Evolutionary conservation across 345 rosid genomes (phyloP), one percentile per base, ranked within the genome.

Genomic region (Limnanthes douglasii): DNA sequence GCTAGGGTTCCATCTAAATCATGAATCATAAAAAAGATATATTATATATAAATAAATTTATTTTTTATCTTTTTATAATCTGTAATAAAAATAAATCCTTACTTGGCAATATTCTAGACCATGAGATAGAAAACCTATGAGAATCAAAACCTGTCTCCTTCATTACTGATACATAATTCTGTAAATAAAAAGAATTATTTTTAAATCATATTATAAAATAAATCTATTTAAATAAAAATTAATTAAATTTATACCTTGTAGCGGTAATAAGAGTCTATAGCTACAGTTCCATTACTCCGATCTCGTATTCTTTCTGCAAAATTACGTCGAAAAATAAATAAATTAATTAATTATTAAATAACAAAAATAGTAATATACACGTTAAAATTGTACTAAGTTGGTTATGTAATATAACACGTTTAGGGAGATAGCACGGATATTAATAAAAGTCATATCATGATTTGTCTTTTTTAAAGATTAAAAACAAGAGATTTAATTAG

Each of bases 21-120:
- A 41, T n/a, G n/a, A n/a, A n/a, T 18, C 15, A 31, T 31, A 15
- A 6, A 15, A 25, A 17, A 42, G 11, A 0, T 11, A 18, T 1
- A 19, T 2, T 4, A 10, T 17, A 13, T 21, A 10, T 17, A 4
- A 16, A 12, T 25, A 24, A 4, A 11, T 3, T 13, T 18, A 13
- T 12, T 34, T 16, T 5, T 3, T 15, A 30, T 34, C 13, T 30
- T 15, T 31, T 23, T 19, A n/a, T 20, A 28, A 41, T 29, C 27
- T 18, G 3, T 48, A 15, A 5, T 9, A n/a, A 11, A 12, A 9
- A 2, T 9, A 37, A 30, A 0, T 6, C 21, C 60, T 54, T 68
- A 68, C 57, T 4, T 5, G 62, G 62, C 14, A 57, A 17, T 1
- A 57, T n/a, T 37, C 63, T 39, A 5, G 63, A 18, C 63, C 63